A percentile compares a stretch with the other conserved stretches of the same genome.
Conservation (phyloP, 2,329 filamentous ascomycete species). For the Verticillium dahliae region DNA sequence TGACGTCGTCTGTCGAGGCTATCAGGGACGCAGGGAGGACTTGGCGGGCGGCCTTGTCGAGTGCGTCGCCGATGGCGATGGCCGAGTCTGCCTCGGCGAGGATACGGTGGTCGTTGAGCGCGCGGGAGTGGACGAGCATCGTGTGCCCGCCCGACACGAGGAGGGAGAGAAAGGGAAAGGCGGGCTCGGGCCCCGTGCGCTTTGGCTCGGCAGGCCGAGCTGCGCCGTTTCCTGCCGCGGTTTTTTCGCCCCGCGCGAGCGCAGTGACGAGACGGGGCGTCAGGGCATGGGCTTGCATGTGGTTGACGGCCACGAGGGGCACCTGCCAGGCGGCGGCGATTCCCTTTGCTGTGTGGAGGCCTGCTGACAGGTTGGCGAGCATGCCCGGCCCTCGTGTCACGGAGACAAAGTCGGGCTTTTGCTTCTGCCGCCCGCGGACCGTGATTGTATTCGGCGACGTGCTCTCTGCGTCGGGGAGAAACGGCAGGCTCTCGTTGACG, state of each 20-base stretch:
- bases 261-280: slow-evolving; percentile 73
- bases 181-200: slow-evolving; percentile 27
- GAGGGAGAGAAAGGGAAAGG: slow-evolving; percentile 80
- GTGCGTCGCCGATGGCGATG: slow-evolving; percentile 76
- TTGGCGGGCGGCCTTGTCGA: slow-evolving; percentile 79
- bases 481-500: slow-evolving; percentile 54
- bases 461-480: slow-evolving; percentile 31
- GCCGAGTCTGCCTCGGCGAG: slow-evolving; percentile 67
- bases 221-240: not conserved
- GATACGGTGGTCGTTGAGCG: slow-evolving; percentile 63
- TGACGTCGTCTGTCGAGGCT: slow-evolving; percentile 50
- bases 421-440: slow-evolving; percentile 12
- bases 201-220: not conserved
- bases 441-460: slow-evolving; percentile 6
- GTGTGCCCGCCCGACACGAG: slow-evolving; percentile 92
- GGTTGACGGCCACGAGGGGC: slow-evolving; percentile 80
- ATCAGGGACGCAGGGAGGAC: slow-evolving; percentile 62
- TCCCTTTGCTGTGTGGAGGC: slow-evolving; percentile 80
- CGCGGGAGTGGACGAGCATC: slow-evolving; percentile 69
- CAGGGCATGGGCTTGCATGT: slow-evolving; percentile 95
- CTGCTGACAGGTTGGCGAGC: slow-evolving; percentile 68
- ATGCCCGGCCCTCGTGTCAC: slow-evolving; percentile 91
- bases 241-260: slow-evolving; percentile 29
- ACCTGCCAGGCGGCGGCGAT: slow-evolving; percentile 76
- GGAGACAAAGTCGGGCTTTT: slow-evolving; percentile 73